phyloP scores from a whole-genome alignment of 2,329 filamentous ascomycete genomes.

The Malbranchea cinnamomea region DNA sequence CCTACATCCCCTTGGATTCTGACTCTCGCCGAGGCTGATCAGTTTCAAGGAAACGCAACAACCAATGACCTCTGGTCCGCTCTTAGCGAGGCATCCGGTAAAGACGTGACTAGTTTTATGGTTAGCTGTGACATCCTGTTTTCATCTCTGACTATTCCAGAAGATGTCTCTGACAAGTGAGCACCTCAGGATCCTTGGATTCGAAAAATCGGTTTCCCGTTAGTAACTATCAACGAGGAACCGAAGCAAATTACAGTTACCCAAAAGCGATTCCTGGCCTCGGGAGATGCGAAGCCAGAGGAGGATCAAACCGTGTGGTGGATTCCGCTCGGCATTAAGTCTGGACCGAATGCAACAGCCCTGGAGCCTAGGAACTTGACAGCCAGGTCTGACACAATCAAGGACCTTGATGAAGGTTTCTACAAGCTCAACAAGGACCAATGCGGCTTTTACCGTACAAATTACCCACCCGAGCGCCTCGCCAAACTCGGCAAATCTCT shows the following conservation, averaged over 20 bases:
- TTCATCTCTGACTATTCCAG: neutral
- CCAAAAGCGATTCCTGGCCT: conserved; percentile 80
- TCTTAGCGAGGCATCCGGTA: conserved; percentile 70
- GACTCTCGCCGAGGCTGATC: conserved; percentile 4
- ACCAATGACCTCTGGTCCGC: conserved; percentile 86
- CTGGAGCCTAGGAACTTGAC: conserved; percentile 55
- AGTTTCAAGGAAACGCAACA: conserved; percentile 51
- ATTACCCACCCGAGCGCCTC: conserved; percentile 75
- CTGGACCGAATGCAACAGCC: conserved; percentile 50
- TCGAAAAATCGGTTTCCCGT: conserved; percentile 83
- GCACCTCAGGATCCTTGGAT: conserved; percentile 60
- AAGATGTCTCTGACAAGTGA: conserved; percentile 6
- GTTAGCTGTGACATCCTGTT: conserved; percentile 17
- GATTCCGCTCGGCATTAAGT: conserved; percentile 77
- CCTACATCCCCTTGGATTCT: conserved; percentile 1
- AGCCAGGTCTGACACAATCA: conserved; percentile 60
- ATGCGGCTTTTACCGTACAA: conserved; percentile 82
- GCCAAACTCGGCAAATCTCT: conserved; percentile 65
- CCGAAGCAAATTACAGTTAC: conserved; percentile 52
- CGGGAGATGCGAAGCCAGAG: conserved; percentile 77
- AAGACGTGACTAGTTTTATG: conserved; percentile 80
- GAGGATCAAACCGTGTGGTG: conserved; percentile 93
- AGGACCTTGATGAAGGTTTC: conserved; percentile 49
- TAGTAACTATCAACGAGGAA: conserved; percentile 74
- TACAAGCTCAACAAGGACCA: conserved; percentile 91